Evolutionary conservation across 2,329 filamentous ascomycete genomes (phyloP), one percentile per base, ranked within the genome.

Genomic region (Diaporthe citriasiana): DNA sequence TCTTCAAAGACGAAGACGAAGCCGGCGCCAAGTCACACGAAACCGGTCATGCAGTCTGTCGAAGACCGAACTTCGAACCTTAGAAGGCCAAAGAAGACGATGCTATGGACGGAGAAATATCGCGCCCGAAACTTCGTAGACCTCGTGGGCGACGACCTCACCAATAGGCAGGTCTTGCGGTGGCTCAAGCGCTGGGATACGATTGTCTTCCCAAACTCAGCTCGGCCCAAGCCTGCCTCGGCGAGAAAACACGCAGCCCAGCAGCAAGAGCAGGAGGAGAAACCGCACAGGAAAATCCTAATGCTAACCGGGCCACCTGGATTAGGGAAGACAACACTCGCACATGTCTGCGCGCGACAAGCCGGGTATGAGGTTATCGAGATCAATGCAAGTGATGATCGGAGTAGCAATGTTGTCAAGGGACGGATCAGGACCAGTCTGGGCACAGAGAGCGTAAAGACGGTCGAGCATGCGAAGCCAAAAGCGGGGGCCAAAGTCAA

Each of bases 61-160:
- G 88, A 89, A 76, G 76, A 76, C 4, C 70, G 69, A 73, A n/a
- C 75, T 66, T 42, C 71, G 42, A 69, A 79, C 1, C 55, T 63
- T 72, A 87, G 84, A 75, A 88, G 84, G 74, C 79, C 82, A 0
- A 88, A 85, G 74, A 85, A 83, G 76, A 89, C 90, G 0, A 82
- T 94, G 42, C 86, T 99, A 80, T 99, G 97, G 97, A 98, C 96
- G 0, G 97, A 99, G 81, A 99, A 99, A 82, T 99, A 99, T 81
- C 92, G 97, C 47, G 97, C 97, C 38, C 91, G 91, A 75, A 96
- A 92, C 78, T 99, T 98, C 79, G 94, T 95, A 78, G 97, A 99
- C 78, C 87, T 99, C 0, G 94, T 97, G 63, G 97, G 97, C 38
- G 97, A 99, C 78, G 97, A 99, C 81, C 89, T 95, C 57, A 98